A percentile compares a stretch with the other conserved stretches of the same genome.
phyloP scores from a whole-genome alignment of 768 basidiomycete genomes.

The Baorangia bicolor region DNA sequence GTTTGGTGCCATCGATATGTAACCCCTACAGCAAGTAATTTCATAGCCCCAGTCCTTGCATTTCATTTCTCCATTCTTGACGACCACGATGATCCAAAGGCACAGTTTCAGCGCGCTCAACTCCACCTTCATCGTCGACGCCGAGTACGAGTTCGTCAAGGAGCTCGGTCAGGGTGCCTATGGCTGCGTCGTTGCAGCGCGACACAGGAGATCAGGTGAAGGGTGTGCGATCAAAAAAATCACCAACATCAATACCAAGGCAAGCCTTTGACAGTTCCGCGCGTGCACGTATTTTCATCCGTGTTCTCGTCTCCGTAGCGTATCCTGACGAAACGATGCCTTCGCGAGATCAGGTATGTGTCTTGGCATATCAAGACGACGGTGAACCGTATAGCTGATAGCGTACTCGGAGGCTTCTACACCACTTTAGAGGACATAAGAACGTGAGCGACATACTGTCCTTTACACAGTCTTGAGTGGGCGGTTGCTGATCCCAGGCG shows the following conservation, averaged over 20 bases:
- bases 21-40: constrained; percentile 6
- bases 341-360: constrained; percentile 87
- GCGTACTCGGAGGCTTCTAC: constrained; percentile 61
- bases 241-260: constrained; percentile 91
- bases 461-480: neutral
- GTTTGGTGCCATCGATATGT: constrained; percentile 35
- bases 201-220: constrained; percentile 79
- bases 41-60: neutral
- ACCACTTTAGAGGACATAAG: constrained; percentile 99
- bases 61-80: constrained; percentile 4
- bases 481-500: constrained; percentile 1
- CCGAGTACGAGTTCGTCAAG: constrained; percentile 92
- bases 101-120: constrained; percentile 83
- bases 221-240: constrained; percentile 97
- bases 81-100: constrained; percentile 52
- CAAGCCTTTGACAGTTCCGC: constrained; percentile 25
- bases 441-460: constrained; percentile 58
- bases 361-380: neutral
- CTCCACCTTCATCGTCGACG: constrained; percentile 84
- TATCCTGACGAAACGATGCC: constrained; percentile 94
- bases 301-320: constrained; percentile 45
- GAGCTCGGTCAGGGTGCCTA: constrained; percentile 97
- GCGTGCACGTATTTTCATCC: constrained; percentile 11
- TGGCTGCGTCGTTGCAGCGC: constrained; percentile 86
- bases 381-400: constrained; percentile 12